A percentile compares a stretch with the other conserved stretches of the same genome.
These are phyloP conservation scores for Rhodotorula sp. DNA, from an alignment of 1,284 basidiomycete species.

Conservation along the genomic window DNA sequence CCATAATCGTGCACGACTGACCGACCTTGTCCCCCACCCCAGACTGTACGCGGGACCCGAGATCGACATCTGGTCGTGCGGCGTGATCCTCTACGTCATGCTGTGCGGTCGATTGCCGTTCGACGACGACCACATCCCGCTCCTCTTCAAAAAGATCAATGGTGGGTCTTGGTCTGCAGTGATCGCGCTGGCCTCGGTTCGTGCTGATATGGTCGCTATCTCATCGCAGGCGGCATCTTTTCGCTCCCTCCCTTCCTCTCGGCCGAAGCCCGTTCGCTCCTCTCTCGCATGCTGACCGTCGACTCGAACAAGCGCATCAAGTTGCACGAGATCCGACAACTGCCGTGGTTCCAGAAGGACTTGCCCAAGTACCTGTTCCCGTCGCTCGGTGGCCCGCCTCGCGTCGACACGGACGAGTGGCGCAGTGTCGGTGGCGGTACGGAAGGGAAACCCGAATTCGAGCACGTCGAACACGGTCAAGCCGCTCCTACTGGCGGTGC, in stretches of 20 bases:
- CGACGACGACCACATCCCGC: slow-evolving; percentile 90
- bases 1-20: background rate
- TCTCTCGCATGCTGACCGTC: slow-evolving; percentile 81
- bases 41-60: slow-evolving; percentile 87
- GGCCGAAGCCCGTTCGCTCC: slow-evolving; percentile 69
- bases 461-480: slow-evolving; percentile 13
- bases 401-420: background rate
- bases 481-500: background rate
- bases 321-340: slow-evolving; percentile 79
- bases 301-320: slow-evolving; percentile 92
- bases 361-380: slow-evolving; percentile 73
- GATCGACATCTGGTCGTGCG: slow-evolving; percentile 96
- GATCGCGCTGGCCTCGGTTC: background rate
- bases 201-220: background rate
- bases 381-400: slow-evolving; percentile 15
- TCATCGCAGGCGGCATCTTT: slow-evolving; percentile 70
- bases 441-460: slow-evolving; percentile 5
- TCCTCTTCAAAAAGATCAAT: slow-evolving; percentile 86
- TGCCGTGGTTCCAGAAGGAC: slow-evolving; percentile 81
- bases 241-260: slow-evolving; percentile 76
- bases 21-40: background rate
- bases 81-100: slow-evolving; percentile 94
- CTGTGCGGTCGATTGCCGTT: slow-evolving; percentile 87
- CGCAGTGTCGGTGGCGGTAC: slow-evolving; percentile 20
- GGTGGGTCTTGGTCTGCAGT: slow-evolving; percentile 57